Conservation (phyloP, 2,329 filamentous ascomycete genomes). For the Tolypocladium sp. region DNA sequence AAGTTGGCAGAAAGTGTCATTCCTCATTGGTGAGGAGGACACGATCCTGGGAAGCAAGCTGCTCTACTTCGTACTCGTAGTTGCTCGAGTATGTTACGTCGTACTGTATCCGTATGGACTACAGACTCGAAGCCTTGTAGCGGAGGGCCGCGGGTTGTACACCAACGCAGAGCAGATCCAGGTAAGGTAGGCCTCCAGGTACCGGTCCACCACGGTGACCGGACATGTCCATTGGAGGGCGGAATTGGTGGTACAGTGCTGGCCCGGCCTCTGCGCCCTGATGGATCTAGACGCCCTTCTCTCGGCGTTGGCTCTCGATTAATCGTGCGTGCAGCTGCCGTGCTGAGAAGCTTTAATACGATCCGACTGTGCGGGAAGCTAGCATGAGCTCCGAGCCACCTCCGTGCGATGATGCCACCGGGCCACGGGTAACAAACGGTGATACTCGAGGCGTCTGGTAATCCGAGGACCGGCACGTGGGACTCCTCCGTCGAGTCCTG, state of each 20-base stretch:
- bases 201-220: not conserved
- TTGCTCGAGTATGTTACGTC: too few relatives aligned
- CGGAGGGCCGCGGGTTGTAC: too few relatives aligned
- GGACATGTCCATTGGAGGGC: not conserved
- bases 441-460: not conserved
- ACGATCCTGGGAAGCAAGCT: too few relatives aligned
- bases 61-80: too few relatives aligned
- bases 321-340: not conserved
- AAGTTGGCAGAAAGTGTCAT: not conserved
- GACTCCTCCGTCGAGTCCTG: not conserved
- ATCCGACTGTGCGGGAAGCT: not conserved
- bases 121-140: too few relatives aligned
- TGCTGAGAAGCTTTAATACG: not conserved
- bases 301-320: not conserved
- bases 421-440: not conserved
- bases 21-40: too few relatives aligned
- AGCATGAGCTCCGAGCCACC: not conserved
- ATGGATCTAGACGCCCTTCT: not conserved
- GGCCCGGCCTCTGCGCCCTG: not conserved
- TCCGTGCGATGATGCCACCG: not conserved
- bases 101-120: too few relatives aligned
- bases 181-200: too few relatives aligned
- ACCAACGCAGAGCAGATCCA: too few relatives aligned
- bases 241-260: too few relatives aligned
- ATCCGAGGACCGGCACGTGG: not conserved